Base-by-base conservation (phyloP, 2,329 filamentous ascomycete species). In the Pleurostoma richardsiae region DNA sequence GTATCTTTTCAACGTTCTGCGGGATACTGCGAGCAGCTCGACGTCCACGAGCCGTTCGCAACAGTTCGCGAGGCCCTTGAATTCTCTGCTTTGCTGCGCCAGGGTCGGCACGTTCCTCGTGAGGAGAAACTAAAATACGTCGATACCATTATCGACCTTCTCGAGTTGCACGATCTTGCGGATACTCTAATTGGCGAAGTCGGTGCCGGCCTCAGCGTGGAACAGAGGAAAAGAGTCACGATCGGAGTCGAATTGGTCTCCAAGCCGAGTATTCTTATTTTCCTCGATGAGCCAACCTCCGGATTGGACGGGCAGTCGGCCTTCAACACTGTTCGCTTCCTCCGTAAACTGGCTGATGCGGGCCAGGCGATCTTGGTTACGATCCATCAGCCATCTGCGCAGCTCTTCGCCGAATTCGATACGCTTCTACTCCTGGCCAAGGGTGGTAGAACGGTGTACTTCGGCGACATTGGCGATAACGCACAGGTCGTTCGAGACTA, bases 101-200 rank as follows among this genome's bases (percentile, higher is more conserved):
- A 87, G 55, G 79, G 80, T 4, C 76, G 73, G 28, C 69, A 77
- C 41, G 70, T 78, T 8, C 62, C 80, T 1, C 75, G 76, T 1
- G 68, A 79, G 44, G 86, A 90, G 58, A 92, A 91, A 65, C 66
- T 89, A 2, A 78, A 76, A 4, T 92, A 91, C 53, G 88, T 91
- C 8, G 79, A 88, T 45, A 85, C 88, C 48, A 85, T 92, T 33
- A 87, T 92, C 56, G 86, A 88, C 56, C 64, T 77, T 0, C 57
- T 78, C 1, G 4, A 78, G 43, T 84, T 88, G 77, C 69, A 79
- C 46, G 72, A 79, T n/a, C 85, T 85, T 53, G 82, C 83, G 6
- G 83, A 86, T 60, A 83, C 83, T n/a, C 71, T 86, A 33, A 82
- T 88, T 43, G 83, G 83, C 68, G 77, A 83, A 30, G 80, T 80